Conservation (phyloP, 257 asterid genomes). For the Nicotiana sylvestris region DNA sequence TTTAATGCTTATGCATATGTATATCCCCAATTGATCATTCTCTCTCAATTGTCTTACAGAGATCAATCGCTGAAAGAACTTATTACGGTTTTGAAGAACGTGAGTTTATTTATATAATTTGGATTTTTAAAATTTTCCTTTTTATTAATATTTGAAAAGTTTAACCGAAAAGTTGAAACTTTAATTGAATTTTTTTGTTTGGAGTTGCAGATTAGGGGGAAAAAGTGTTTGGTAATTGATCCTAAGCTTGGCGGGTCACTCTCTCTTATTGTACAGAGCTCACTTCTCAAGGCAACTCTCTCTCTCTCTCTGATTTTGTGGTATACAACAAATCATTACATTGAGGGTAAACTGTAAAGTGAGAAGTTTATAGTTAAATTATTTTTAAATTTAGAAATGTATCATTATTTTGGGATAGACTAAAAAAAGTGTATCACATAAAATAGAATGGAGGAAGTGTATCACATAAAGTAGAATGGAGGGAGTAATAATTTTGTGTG, state of each 20-base stretch:
- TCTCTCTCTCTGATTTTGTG: neutral
- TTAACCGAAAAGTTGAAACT: neutral
- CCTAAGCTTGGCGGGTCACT: slow-evolving; percentile 94
- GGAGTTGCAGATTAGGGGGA: slow-evolving; percentile 71
- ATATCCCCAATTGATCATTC: neutral
- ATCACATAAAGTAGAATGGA: no score
- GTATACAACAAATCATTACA: no score
- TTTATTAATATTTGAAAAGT: neutral
- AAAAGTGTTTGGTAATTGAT: slow-evolving; percentile 87
- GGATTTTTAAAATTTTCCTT: neutral
- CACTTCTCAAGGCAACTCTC: slow-evolving; percentile 68
- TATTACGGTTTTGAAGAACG: slow-evolving; percentile 62
- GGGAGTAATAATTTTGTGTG: no score
- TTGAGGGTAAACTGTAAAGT: no score
- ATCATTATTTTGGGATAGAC: no score
- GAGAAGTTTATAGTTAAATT: no score
- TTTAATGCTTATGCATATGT: neutral
- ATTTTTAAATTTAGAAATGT: no score
- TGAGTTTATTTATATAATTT: slow-evolving; percentile 29
- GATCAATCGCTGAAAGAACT: slow-evolving; percentile 80
- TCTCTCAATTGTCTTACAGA: slow-evolving; percentile 31
- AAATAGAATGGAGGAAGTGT: no score
- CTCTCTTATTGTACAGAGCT: slow-evolving; percentile 73
- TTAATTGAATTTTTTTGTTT: neutral
- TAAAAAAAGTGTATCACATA: no score